Evolutionary conservation across 1,284 basidiomycete genomes (phyloP).

Genomic region (Marasmius tenuissimus): DNA sequence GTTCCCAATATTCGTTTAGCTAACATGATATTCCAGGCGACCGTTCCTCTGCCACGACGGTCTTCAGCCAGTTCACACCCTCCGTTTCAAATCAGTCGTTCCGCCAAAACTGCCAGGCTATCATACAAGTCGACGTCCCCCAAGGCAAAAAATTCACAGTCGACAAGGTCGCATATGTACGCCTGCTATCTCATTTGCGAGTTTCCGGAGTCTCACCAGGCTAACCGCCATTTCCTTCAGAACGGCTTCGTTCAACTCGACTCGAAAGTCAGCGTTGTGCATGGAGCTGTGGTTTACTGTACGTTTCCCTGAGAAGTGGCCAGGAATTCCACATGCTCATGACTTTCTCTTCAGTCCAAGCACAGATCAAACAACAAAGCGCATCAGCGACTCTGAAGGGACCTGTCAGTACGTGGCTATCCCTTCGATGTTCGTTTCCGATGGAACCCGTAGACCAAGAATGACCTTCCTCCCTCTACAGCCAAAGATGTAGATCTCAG

Average conservation of each 20-base stretch:
- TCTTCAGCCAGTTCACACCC: constrained; percentile 9
- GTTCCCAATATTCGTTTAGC: background rate
- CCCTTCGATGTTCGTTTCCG: background rate
- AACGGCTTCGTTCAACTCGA: constrained; percentile 4
- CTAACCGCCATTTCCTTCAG: background rate
- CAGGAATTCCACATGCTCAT: background rate
- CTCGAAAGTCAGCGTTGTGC: background rate
- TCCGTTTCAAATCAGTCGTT: background rate
- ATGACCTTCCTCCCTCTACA: background rate
- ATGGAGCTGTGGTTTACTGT: constrained; percentile 4
- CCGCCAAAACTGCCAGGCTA: constrained; percentile 12
- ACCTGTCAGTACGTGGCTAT: background rate
- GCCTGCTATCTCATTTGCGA: background rate
- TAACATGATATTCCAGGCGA: background rate
- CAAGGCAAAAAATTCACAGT: constrained; percentile 9
- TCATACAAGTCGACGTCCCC: constrained; percentile 4
- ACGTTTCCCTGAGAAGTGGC: background rate
- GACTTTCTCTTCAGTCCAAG: constrained; percentile 4
- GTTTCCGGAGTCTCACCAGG: background rate
- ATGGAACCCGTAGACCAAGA: background rate
- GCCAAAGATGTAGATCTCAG: constrained; percentile 1
- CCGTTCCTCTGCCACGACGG: background rate
- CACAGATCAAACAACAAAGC: constrained; percentile 1
- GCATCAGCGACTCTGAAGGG: constrained; percentile 3
- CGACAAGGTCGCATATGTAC: constrained; percentile 3